Evolutionary conservation across 2,329 filamentous ascomycete genomes (phyloP), one percentile per base, ranked within the genome.

Genomic region (Verruconis gallopava): DNA sequence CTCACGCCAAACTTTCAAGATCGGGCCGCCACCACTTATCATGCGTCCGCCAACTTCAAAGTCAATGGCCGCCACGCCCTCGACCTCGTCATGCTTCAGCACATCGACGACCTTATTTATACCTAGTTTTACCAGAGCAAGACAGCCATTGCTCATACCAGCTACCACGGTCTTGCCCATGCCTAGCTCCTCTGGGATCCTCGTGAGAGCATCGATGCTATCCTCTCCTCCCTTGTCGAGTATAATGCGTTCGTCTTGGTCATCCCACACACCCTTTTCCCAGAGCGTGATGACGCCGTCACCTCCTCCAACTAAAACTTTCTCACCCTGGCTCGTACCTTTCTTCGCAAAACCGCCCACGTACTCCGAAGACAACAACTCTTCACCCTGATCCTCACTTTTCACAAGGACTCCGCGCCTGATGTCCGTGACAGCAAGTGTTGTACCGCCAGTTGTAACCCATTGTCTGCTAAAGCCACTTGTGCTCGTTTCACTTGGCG

Each of bases 231-330:
- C 65, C 20, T 64, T 60, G 49, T 85, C 79, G 5, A 95, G 76
- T 38, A 82, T 76, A 52, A 95, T 82, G 40, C 86, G 75, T 62
- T 93, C 86, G 51, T 93, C 84, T 58, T 94, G 85, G 58, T 96
- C 89, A 54, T 93, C 88, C 89, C 91, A 96, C 1, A 83, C 77
- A 1, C 89, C 89, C 50, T 81, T 81, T 60, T 98, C 89, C 88
- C 91, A 98, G 4, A 96, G 65, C 3, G 88, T 95, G 48, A 96
- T 59, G 1, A 95, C 77, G 3, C 91, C 91, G 33, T 75, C 80
- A 14, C 76, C 79, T 19, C 84, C 85, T 25, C 84, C 81, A 0
- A 86, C 84, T 2, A 91, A 60, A 3, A 91, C 71, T 56, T 81
- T 81, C 52, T 80, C 72, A 4, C 85, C 85, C 37, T 83, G 81